A percentile compares a stretch with the other conserved stretches of the same genome.
Conservation (phyloP, 2,329 filamentous ascomycete species). For the Didymella exigua region DNA sequence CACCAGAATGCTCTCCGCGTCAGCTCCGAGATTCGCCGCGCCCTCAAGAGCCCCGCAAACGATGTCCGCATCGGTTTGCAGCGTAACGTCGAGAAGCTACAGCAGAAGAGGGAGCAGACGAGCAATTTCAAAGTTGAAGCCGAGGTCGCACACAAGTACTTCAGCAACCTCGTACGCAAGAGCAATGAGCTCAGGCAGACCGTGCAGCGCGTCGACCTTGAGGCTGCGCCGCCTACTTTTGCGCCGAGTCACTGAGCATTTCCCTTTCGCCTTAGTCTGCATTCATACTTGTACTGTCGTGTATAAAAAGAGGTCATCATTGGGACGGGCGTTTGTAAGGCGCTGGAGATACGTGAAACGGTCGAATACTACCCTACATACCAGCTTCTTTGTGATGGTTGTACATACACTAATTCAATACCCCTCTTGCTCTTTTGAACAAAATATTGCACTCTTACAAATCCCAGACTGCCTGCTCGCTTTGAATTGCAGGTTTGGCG, state of each 20-base stretch:
- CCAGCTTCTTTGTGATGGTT: slow-evolving; percentile 1
- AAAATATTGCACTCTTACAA: not conserved
- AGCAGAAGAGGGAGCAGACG: slow-evolving; percentile 79
- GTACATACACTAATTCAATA: slow-evolving; percentile 43
- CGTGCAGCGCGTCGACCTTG: slow-evolving; percentile 59
- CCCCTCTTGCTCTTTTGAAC: slow-evolving; percentile 34
- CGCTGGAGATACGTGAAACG: slow-evolving; percentile 1
- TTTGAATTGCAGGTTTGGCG: not conserved
- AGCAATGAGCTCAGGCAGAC: slow-evolving; percentile 55
- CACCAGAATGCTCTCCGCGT: slow-evolving; percentile 88
- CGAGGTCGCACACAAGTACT: slow-evolving; percentile 87
- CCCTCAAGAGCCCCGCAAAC: slow-evolving; percentile 84
- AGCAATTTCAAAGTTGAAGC: slow-evolving; percentile 81
- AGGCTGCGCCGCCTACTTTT: slow-evolving; percentile 56
- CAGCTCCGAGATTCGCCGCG: slow-evolving; percentile 82
- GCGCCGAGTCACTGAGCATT: slow-evolving; percentile 32
- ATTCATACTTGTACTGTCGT: slow-evolving; percentile 5
- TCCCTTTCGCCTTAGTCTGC: not conserved
- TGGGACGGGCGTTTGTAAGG: slow-evolving; percentile 4
- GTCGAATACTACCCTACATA: not conserved
- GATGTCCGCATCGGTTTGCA: slow-evolving; percentile 84
- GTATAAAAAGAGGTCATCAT: slow-evolving; percentile 5
- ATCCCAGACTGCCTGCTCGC: not conserved
- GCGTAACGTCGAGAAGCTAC: slow-evolving; percentile 81
- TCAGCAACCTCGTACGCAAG: slow-evolving; percentile 78